Conservation (phyloP, 164 flowering plant genomes). For the Warburgia ugandensis region DNA sequence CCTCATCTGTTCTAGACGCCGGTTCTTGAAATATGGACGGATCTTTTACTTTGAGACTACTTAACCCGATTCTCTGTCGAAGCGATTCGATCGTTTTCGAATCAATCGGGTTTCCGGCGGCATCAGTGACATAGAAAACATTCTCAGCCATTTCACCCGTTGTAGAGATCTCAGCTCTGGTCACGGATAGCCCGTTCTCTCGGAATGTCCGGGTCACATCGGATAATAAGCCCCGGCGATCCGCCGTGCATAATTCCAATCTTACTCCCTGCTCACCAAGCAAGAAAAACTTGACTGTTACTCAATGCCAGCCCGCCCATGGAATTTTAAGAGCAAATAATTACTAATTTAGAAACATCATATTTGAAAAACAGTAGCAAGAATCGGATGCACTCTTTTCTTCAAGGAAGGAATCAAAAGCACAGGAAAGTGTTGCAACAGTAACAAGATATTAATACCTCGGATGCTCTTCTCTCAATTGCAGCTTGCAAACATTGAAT, state of each 20-base stretch:
- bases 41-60: conserved; percentile 57
- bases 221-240: conserved; percentile 63
- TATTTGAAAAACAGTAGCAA: neutral
- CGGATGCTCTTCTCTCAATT: conserved; percentile 63
- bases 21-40: conserved; percentile 22
- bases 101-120: conserved; percentile 48
- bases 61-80: conserved; percentile 49
- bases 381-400: neutral
- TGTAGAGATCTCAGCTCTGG: conserved; percentile 87
- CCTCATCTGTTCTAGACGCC: no score
- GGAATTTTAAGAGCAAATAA: no score
- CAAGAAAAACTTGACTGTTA: no score
- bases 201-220: conserved; percentile 84
- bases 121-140: conserved; percentile 72
- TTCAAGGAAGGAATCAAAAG: neutral
- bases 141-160: conserved; percentile 40
- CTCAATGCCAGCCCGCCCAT: no score
- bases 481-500: conserved; percentile 72
- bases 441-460: conserved; percentile 32
- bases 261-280: conserved; percentile 18
- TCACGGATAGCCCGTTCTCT: conserved; percentile 83
- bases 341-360: no score
- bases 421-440: neutral
- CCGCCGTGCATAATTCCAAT: conserved; percentile 25
- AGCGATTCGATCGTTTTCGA: conserved; percentile 55